A percentile compares a stretch with the other conserved stretches of the same genome.
Conservation (phyloP, 2,329 filamentous ascomycete genomes). For the Calonectria crousiana region DNA sequence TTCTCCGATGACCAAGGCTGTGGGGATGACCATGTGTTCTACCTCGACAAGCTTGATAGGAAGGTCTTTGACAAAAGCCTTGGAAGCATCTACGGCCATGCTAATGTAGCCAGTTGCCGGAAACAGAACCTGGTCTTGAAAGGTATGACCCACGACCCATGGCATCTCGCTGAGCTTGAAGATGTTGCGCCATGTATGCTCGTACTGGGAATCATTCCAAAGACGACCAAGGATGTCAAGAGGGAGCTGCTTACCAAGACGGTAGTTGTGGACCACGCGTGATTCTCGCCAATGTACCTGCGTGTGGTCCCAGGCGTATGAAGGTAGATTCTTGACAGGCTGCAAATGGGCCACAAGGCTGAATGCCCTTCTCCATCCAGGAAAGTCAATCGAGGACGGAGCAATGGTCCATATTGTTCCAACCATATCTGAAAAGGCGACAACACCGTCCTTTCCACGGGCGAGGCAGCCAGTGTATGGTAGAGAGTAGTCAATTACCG, state of each 20-base stretch:
- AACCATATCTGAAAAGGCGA: not conserved
- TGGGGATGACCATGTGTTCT: not conserved
- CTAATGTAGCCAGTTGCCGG: not conserved
- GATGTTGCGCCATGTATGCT: not conserved
- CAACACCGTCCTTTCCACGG: not conserved
- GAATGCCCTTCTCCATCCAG: not conserved
- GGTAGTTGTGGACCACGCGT: not conserved
- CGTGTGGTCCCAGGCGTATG: not conserved
- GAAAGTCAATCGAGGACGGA: not conserved
- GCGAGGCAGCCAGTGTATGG: not conserved
- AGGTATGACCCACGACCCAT: not conserved
- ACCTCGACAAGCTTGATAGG: not conserved
- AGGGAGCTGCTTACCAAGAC: not conserved
- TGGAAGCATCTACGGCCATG: not conserved
- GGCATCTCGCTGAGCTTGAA: not conserved
- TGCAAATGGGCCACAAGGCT: not conserved
- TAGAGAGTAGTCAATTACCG: not conserved
- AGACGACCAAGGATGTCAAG: not conserved
- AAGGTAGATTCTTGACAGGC: not conserved
- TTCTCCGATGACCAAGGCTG: not conserved
- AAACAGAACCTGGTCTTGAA: not conserved
- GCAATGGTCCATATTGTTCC: not conserved
- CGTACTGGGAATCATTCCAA: not conserved
- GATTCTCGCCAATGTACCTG: not conserved
- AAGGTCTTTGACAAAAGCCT: not conserved